These are phyloP conservation scores for Rachicladosporium sp. DNA, from an alignment of 2,329 filamentous ascomycete species.

Conservation along the genomic window DNA sequence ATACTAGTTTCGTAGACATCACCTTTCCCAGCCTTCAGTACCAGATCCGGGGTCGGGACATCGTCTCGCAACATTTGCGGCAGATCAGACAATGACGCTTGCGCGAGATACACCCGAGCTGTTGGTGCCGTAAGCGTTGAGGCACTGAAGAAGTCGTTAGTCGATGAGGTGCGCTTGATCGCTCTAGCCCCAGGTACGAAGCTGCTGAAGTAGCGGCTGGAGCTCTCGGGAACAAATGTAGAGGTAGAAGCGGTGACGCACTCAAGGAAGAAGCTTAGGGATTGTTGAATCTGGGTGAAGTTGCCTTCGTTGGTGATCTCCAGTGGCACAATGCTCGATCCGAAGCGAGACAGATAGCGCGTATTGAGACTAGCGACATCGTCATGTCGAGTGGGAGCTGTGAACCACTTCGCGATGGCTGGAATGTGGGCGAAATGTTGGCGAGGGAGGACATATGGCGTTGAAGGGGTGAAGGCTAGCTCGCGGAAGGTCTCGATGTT, in stretches of 20 bases:
- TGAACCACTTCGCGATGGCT: constrained; percentile 50
- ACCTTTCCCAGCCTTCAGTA: constrained; percentile 53
- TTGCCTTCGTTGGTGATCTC: constrained; percentile 40
- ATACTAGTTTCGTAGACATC: constrained; percentile 77
- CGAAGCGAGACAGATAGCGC: constrained; percentile 34
- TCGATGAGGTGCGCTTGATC: no score
- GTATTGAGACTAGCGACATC: constrained; percentile 24
- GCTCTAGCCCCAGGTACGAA: no score
- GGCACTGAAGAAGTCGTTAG: constrained; percentile 12
- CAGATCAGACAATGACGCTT: constrained; percentile 59
- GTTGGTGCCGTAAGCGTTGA: constrained; percentile 8
- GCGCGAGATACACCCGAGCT: constrained; percentile 66
- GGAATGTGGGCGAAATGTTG: constrained; percentile 35
- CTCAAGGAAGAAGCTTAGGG: constrained; percentile 53
- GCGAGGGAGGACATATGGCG: constrained; percentile 41
- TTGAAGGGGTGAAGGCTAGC: constrained; percentile 39
- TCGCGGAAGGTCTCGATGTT: constrained; percentile 36
- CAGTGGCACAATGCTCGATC: constrained; percentile 42
- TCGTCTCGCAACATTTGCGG: constrained; percentile 51
- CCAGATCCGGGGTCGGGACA: constrained; percentile 53
- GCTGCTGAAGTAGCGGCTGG: no score
- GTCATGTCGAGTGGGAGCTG: background rate
- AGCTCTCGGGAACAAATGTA: constrained; percentile 6
- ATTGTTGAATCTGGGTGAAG: constrained; percentile 48
- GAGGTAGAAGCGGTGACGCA: constrained; percentile 24